Percentiles rank a stretch among this genome's conserved stretches.
Evolutionary conservation across 2,329 filamentous ascomycete species (phyloP).

Genomic region (Verticillium zaregamsianum): DNA sequence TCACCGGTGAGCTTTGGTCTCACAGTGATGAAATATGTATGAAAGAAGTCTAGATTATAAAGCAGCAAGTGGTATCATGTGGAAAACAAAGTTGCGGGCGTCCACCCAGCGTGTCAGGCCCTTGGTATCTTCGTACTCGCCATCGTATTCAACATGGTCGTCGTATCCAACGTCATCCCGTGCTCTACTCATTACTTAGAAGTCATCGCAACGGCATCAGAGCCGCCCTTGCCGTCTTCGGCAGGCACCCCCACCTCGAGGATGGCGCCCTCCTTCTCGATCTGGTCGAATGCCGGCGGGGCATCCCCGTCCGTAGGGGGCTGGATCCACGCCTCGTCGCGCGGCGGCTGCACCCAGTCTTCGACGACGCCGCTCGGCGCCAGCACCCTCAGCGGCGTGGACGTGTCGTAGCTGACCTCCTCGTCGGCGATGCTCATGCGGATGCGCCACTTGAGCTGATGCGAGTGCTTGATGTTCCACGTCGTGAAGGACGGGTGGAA

Average conservation of each 20-base stretch:
- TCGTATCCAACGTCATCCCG: too few species aligned
- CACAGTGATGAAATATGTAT: too few species aligned
- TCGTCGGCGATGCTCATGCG: background rate
- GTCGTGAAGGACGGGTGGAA: background rate
- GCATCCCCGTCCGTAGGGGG: background rate
- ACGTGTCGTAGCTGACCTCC: background rate
- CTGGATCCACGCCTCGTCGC: slow-evolving; percentile 2
- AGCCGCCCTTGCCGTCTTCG: background rate
- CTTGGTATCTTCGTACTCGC: too few species aligned
- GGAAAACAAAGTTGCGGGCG: too few species aligned
- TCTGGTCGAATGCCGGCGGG: background rate
- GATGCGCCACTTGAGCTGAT: background rate
- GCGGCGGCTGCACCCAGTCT: background rate
- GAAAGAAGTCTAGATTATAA: too few species aligned
- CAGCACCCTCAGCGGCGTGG: background rate
- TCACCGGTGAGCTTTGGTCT: too few species aligned
- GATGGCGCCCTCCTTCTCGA: background rate
- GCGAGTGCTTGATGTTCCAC: slow-evolving; percentile 1
- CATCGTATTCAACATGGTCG: too few species aligned
- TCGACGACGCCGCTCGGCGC: background rate
- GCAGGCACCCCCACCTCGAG: background rate
- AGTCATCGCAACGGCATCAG: background rate
- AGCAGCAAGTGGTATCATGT: background rate
- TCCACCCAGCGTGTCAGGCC: too few species aligned
- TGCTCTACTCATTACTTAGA: background rate